Conservation (phyloP, 257 asterid species). For the Vinca minor region DNA sequence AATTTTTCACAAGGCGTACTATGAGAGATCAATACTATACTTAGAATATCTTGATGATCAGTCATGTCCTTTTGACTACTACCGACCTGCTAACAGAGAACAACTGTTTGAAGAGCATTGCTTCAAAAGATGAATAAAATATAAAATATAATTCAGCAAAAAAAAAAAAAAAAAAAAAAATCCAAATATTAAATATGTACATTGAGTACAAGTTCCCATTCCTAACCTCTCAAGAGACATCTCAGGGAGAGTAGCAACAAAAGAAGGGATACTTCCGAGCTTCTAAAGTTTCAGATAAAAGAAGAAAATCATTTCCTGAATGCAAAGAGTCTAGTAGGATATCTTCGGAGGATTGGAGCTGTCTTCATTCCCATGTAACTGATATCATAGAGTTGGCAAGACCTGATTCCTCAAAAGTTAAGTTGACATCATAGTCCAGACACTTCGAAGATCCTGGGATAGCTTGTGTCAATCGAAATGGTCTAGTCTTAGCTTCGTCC, state of each 20-base stretch:
- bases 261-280: background rate
- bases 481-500: conserved; percentile 45
- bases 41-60: too few relatives aligned
- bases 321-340: background rate
- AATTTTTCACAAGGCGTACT: background rate
- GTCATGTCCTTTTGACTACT: background rate
- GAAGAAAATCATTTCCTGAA: background rate
- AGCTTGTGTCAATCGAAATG: conserved; percentile 65
- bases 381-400: conserved; percentile 84
- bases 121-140: too few relatives aligned
- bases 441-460: conserved; percentile 60
- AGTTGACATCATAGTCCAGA: conserved; percentile 35
- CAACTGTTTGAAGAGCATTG: background rate
- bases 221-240: background rate
- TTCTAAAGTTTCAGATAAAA: background rate
- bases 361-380: conserved; percentile 52
- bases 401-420: conserved; percentile 64
- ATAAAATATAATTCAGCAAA: too few relatives aligned
- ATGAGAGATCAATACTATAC: too few relatives aligned
- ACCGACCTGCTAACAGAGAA: background rate
- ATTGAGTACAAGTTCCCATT: background rate
- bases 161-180: too few relatives aligned
- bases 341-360: background rate
- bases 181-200: background rate
- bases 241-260: background rate